phyloP scores from a whole-genome alignment of 805 yeast species.

The Wickerhamomyces sydowiorum region DNA sequence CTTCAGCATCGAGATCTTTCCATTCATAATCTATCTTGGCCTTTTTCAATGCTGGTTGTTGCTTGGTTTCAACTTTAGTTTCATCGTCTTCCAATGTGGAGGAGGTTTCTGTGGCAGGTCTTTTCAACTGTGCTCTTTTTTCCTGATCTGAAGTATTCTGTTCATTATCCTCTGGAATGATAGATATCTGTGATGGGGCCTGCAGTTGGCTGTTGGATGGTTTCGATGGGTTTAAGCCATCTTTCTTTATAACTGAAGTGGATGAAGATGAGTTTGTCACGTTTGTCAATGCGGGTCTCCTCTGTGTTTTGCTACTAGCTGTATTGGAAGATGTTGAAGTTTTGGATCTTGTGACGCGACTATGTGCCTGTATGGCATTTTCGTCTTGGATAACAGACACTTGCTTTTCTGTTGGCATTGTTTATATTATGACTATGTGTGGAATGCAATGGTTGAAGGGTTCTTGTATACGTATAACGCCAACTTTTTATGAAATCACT shows the following conservation, averaged over 20 bases:
- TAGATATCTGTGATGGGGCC: neutral
- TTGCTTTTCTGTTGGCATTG: constrained; percentile 9
- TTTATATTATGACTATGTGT: neutral
- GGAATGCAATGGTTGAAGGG: too few relatives aligned
- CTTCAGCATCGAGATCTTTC: constrained; percentile 63
- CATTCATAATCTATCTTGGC: constrained; percentile 12
- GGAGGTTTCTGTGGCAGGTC: constrained; percentile 51
- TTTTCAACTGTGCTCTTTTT: constrained; percentile 32
- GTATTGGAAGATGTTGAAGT: neutral
- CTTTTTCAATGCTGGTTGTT: constrained; percentile 7
- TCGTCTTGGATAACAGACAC: constrained; percentile 14
- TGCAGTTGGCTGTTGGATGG: constrained; percentile 1
- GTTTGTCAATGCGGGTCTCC: constrained; percentile 22
- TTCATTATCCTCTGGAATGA: constrained; percentile 2
- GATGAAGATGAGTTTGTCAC: constrained; percentile 23
- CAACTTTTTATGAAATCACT: too few relatives aligned
- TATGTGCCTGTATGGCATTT: constrained; percentile 7
- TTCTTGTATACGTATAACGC: too few relatives aligned
- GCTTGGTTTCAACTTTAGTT: constrained; percentile 15
- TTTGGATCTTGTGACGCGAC: constrained; percentile 9
- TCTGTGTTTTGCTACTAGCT: neutral
- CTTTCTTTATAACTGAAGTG: neutral
- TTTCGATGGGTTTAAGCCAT: neutral
- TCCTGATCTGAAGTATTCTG: neutral
- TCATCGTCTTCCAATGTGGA: constrained; percentile 24